Conservation (phyloP, 208 protist species). For the Leishmania major region DNA sequence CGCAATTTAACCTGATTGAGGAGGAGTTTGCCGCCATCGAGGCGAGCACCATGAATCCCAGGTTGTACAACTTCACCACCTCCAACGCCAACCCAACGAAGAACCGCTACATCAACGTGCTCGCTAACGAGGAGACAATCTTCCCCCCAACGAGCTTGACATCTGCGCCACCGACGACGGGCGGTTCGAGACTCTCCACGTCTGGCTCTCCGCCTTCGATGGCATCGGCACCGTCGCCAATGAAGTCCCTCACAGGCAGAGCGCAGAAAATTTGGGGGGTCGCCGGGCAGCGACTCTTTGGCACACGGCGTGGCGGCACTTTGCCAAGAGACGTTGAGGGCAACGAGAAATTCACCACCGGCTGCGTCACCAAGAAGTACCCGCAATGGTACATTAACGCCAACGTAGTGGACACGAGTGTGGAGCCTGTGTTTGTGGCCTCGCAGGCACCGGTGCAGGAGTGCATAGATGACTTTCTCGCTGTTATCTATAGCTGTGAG, state of each 20-base stretch:
- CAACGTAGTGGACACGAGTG: constrained; percentile 39
- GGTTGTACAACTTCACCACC: constrained; percentile 64
- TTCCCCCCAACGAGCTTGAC: constrained; percentile 44
- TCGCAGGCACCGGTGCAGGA: constrained; percentile 76
- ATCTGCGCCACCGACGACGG: not conserved
- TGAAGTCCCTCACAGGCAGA: not conserved
- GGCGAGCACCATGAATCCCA: constrained; percentile 40
- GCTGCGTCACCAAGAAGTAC: not conserved
- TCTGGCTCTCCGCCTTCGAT: not conserved
- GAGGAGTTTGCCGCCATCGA: constrained; percentile 58
- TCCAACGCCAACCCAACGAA: constrained; percentile 44
- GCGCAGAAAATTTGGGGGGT: not conserved
- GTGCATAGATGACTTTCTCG: constrained; percentile 66
- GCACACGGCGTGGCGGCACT: constrained; percentile 13
- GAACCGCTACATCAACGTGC: constrained; percentile 84
- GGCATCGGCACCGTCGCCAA: not conserved
- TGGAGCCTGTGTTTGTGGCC: constrained; percentile 68
- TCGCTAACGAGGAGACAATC: constrained; percentile 79
- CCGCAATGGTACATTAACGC: constrained; percentile 69
- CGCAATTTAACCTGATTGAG: constrained; percentile 45
- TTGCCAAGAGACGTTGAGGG: not conserved
- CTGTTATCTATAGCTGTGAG: constrained; percentile 40
- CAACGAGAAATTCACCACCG: constrained; percentile 2
- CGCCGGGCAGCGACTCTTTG: constrained; percentile 10
- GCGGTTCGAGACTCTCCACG: not conserved